Evolutionary conservation across 306 rosid genomes (phyloP).

Genomic region (Prunus armeniaca): DNA sequence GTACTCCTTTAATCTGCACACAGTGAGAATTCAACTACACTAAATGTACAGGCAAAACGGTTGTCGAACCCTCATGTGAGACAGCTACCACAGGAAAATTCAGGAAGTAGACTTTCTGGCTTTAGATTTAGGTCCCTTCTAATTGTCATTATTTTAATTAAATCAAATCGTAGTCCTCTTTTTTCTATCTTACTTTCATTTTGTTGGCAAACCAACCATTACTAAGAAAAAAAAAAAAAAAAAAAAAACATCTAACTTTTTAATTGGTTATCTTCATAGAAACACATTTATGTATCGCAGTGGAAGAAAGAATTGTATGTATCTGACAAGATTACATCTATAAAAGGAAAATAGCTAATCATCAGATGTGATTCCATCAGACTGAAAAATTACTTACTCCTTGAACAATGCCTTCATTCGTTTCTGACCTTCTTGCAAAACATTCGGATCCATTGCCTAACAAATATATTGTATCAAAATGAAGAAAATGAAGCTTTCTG

Average conservation of each 20-base stretch:
- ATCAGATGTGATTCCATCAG: neutral
- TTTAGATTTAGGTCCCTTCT: neutral
- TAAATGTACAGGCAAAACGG: neutral
- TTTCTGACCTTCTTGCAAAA: constrained; percentile 10
- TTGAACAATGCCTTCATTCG: constrained; percentile 19
- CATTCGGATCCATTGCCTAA: constrained; percentile 13
- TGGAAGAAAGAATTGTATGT: neutral
- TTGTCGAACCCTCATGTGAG: neutral
- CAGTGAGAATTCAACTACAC: neutral
- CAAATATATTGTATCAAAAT: constrained; percentile 4
- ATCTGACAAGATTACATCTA: neutral
- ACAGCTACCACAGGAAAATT: neutral
- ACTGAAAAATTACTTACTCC: constrained; percentile 1
- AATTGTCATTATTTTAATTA: neutral
- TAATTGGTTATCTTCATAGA: neutral
- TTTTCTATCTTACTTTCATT: neutral
- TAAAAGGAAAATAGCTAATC: neutral
- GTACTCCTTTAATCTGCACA: neutral
- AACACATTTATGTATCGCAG: neutral
- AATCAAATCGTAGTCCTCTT: neutral
- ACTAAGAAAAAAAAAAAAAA: neutral
- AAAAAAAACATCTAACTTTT: neutral
- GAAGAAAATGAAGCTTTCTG: neutral
- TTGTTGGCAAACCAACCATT: neutral
- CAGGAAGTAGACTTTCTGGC: neutral